Evolutionary conservation across 257 asterid species (phyloP), one percentile per base, ranked within the genome.

Genomic region (Agastache rugosa): DNA sequence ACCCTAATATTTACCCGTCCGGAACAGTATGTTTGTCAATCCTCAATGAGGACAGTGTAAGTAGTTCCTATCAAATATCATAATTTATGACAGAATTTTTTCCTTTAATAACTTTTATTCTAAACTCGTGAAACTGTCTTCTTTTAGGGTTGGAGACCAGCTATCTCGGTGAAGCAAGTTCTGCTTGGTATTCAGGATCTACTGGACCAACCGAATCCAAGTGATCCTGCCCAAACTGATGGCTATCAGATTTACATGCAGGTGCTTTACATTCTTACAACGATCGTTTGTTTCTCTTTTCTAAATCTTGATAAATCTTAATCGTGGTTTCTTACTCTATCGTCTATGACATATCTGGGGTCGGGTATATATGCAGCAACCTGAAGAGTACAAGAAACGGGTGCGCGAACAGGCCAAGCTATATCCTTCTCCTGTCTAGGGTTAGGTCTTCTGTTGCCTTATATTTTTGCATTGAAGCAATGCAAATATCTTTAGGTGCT

Each of bases 21-120:
- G 97, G 97, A 72, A 86, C 90, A 1, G 91, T 91, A 16, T 91
- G 96, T 17, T 80, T 91, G 44, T 91, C 96, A 2, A 89, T 91
- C 66, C 96, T 91, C 76, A 88, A 86, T 8, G 96, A 90, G 83
- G 95, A 88, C 67, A 82, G 79, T 77, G 96, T 91, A 82, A 86
- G 94, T 73, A 70, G 29, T 41, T 72, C 16, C 7, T 14, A 11
- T 27, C n/a, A 23, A 25, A 45, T 3, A 2, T 16, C 62, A 3
- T 16, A 15, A 39, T 25, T 73, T 7, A 12, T 22, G 23, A 14
- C n/a, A 1, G n/a, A 17, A 17, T 12, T 1, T 15, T 66, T 77
- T 63, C 63, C 1, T 8, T 11, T 12, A 22, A 12, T 22, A 11
- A 50, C 19, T 56, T 10, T 2, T 0, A 11, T 45, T 47, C 50